Evolutionary conservation across 441 rosid species (phyloP), one percentile per base, ranked within the genome.

Genomic region (Populus hybrid): DNA sequence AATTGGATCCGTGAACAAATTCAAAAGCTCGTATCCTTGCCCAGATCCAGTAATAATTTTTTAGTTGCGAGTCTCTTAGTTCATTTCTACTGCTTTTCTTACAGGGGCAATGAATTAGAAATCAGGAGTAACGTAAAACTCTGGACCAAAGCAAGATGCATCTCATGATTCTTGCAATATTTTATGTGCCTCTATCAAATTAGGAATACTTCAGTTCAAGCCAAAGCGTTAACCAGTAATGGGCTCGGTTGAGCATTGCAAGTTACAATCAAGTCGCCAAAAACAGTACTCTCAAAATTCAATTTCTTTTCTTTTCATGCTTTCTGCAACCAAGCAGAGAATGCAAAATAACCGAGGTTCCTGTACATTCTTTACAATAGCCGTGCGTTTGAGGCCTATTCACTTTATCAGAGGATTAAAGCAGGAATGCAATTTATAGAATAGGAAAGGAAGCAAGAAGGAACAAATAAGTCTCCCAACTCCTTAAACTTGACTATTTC

Each of bases 391-490:
- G 24, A 2, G 21, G 24, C 6, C 10, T 8, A 2, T 11, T 76
- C 35, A 7, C 28, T 46, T 32, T 21, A 36, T 20, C 36, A 57
- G 4, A 30, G 32, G 14, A 67, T 12, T 20, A 1, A n/a, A 11
- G 40, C 50, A 16, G 34, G 9, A 30, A 40, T 30, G 10, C 10
- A 11, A 28, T 69, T 74, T 42, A 20, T 23, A 21, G 21, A 2
- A 67, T 54, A 38, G 38, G 61, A 35, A 57, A 28, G 11, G 3
- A 8, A 21, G 26, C 59, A 16, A 28, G 42, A 21, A 72, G 54
- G 8, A 72, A 57, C 5, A 76, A 36, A 76, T 40, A 59, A 35
- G 68, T 76, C 61, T 26, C 67, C 70, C 18, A 69, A 5, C 63
- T 69, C 34, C 46, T 59, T 34, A 24, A 10, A 46, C 65, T 38